These are phyloP conservation scores for Flaveria robusta DNA, from an alignment of 129 eudicot species.

Conservation along the genomic window DNA sequence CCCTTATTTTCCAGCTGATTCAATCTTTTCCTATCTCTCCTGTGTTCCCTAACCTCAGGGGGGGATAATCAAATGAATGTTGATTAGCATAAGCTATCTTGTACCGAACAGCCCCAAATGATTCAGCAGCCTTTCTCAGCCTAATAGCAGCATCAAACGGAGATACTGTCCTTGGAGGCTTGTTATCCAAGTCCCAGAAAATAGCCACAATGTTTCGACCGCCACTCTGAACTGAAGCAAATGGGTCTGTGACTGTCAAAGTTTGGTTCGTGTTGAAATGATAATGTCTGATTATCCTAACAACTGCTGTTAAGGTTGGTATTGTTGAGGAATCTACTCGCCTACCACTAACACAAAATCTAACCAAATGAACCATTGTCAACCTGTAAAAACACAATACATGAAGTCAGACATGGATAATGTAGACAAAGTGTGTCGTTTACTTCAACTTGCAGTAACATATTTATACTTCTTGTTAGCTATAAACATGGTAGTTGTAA, in stretches of 20 bases:
- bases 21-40: conserved; percentile 50
- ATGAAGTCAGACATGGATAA: conserved; percentile 5
- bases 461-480: neutral
- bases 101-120: conserved; percentile 60
- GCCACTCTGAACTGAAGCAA: conserved; percentile 22
- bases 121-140: conserved; percentile 58
- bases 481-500: neutral
- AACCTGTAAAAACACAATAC: conserved; percentile 26
- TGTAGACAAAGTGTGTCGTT: neutral
- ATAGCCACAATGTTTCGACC: conserved; percentile 54
- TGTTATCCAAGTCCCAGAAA: conserved; percentile 89
- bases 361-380: conserved; percentile 31
- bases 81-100: conserved; percentile 78
- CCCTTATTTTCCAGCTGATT: conserved; percentile 58
- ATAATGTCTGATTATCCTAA: conserved; percentile 4
- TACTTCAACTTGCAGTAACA: neutral
- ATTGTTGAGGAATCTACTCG: conserved; percentile 16
- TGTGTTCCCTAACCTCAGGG: conserved; percentile 40
- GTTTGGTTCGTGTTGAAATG: conserved; percentile 33
- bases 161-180: conserved; percentile 67
- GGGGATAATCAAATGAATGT: conserved; percentile 56
- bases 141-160: conserved; percentile 69
- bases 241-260: conserved; percentile 23
- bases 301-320: conserved; percentile 20
- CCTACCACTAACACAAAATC: neutral